Percentiles rank a stretch among this genome's conserved stretches.
phyloP scores from a whole-genome alignment of 371 early-diverging fungal genomes.

The Mortierella sp. region DNA sequence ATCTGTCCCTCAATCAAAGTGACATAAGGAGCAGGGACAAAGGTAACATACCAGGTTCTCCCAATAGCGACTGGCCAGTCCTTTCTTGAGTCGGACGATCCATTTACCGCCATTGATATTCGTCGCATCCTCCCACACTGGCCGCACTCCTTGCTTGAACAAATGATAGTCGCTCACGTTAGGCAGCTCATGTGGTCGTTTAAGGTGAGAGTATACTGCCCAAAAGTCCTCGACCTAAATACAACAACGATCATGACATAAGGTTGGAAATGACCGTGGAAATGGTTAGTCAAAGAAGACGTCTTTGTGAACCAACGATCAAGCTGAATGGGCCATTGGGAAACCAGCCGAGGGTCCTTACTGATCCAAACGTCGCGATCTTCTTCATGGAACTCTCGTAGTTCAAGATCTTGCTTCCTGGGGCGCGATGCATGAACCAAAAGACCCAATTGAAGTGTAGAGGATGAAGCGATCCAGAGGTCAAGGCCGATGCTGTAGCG shows the following conservation, averaged over 20 bases:
- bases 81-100: constrained; percentile 97
- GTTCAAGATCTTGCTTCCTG: constrained; percentile 87
- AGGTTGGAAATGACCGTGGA: background rate
- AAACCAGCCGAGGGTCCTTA: constrained; percentile 33
- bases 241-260: background rate
- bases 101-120: constrained; percentile 98
- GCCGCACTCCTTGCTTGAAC: constrained; percentile 94
- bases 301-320: background rate
- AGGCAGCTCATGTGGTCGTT: constrained; percentile 89
- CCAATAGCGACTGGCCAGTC: constrained; percentile 95
- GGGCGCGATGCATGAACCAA: constrained; percentile 93
- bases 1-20: background rate
- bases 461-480: constrained; percentile 28
- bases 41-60: constrained; percentile 76
- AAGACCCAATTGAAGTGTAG: constrained; percentile 76
- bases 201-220: constrained; percentile 89
- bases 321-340: background rate
- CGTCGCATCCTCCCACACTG: constrained; percentile 97
- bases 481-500: background rate
- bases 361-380: constrained; percentile 86
- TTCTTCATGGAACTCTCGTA: constrained; percentile 91
- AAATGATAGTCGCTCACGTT: constrained; percentile 95
- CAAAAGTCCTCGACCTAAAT: constrained; percentile 93
- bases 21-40: background rate
- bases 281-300: background rate